Conservation (phyloP, 2,329 filamentous ascomycete species). For the Alternaria sp. region DNA sequence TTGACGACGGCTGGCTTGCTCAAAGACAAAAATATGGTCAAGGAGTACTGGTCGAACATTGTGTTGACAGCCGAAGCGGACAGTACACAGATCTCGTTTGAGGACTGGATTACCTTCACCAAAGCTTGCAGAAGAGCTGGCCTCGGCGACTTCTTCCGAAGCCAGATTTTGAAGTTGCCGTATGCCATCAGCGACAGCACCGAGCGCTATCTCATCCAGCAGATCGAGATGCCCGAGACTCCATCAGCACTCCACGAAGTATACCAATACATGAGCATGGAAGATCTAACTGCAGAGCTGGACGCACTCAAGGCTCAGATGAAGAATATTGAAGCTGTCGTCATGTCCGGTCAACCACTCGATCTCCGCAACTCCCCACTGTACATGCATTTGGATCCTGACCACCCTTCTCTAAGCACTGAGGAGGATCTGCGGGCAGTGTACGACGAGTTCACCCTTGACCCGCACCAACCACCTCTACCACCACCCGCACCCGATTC, state of each 20-base stretch:
- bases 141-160: conserved; percentile 27
- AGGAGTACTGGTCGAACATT: conserved; percentile 39
- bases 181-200: conserved; percentile 29
- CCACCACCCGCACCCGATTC: conserved; percentile 13
- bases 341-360: conserved; percentile 43
- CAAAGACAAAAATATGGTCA: conserved; percentile 29
- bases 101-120: conserved; percentile 45
- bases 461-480: conserved; percentile 42
- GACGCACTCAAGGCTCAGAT: conserved; percentile 32
- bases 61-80: conserved; percentile 29
- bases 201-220: conserved; percentile 14
- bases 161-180: conserved; percentile 33
- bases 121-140: conserved; percentile 39
- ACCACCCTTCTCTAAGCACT: conserved; percentile 25
- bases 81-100: conserved; percentile 25
- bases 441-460: conserved; percentile 55
- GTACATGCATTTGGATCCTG: conserved; percentile 46
- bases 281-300: conserved; percentile 26
- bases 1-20: conserved; percentile 41
- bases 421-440: conserved; percentile 44
- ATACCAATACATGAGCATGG: conserved; percentile 20
- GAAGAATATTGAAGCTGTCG: conserved; percentile 34
- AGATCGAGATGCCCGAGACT: conserved; percentile 9
- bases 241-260: not conserved
- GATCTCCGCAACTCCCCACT: conserved; percentile 46